These are phyloP conservation scores for Penicillium nordicum DNA, from an alignment of 2,329 filamentous ascomycete species.

Conservation along the genomic window DNA sequence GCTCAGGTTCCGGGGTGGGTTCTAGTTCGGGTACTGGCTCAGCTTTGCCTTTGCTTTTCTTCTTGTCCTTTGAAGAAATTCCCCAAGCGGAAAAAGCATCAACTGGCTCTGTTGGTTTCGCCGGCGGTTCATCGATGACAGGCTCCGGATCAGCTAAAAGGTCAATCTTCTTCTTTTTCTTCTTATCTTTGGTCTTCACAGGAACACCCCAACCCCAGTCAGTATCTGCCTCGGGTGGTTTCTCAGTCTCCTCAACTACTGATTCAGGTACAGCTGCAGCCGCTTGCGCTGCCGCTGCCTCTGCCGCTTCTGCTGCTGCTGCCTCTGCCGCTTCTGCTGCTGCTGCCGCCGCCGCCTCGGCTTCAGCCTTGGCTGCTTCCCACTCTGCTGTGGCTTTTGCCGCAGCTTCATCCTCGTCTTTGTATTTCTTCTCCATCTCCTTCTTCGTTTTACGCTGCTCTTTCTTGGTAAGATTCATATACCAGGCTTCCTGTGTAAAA, in stretches of 20 bases:
- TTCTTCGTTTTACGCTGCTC: slow-evolving; percentile 33
- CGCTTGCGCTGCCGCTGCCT: background rate
- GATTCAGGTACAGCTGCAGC: slow-evolving; percentile 9
- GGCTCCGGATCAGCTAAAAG: slow-evolving; percentile 27
- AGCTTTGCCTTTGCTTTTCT: slow-evolving; percentile 32
- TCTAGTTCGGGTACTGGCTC: slow-evolving; percentile 25
- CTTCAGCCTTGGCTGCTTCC: slow-evolving; percentile 11
- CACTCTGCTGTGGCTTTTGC: slow-evolving; percentile 1
- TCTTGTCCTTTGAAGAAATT: slow-evolving; percentile 24
- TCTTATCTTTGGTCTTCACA: slow-evolving; percentile 33
- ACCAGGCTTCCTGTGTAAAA: slow-evolving; percentile 35
- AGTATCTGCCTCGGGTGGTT: slow-evolving; percentile 18
- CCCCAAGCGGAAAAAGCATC: slow-evolving; percentile 30
- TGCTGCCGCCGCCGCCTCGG: background rate
- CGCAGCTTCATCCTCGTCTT: slow-evolving; percentile 18
- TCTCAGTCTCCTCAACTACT: slow-evolving; percentile 18
- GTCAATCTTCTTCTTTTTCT: slow-evolving; percentile 34
- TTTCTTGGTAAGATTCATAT: slow-evolving; percentile 25
- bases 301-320: slow-evolving; percentile 2
- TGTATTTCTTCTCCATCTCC: slow-evolving; percentile 26
- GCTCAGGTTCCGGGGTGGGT: slow-evolving; percentile 9
- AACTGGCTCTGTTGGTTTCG: slow-evolving; percentile 22
- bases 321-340: background rate
- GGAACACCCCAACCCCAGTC: slow-evolving; percentile 30
- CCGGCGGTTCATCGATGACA: slow-evolving; percentile 16